Evolutionary conservation across 2,329 filamentous ascomycete species (phyloP).

Genomic region (Madurella mycetomatis): DNA sequence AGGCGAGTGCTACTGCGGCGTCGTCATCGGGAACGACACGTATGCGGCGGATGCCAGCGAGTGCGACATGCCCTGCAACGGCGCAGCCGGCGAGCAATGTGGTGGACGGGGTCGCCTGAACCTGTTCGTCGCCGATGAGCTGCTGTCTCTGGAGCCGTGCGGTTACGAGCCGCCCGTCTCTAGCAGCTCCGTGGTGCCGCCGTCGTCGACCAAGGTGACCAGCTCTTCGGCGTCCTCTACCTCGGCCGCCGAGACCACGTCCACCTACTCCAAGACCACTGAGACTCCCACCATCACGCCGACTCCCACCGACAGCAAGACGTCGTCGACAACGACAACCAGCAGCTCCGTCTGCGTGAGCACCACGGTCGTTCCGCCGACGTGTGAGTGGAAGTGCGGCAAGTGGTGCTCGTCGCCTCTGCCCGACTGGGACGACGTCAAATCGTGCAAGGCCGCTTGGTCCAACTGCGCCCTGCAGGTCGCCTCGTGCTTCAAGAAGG

Average conservation of each 20-base stretch:
- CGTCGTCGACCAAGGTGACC: slow-evolving; percentile 11
- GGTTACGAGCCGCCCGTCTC: slow-evolving; percentile 31
- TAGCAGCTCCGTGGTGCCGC: slow-evolving; percentile 13
- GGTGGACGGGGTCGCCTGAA: slow-evolving; percentile 41
- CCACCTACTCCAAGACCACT: slow-evolving; percentile 16
- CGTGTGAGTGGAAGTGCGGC: slow-evolving; percentile 52
- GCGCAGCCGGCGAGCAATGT: slow-evolving; percentile 40
- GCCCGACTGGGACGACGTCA: slow-evolving; percentile 43
- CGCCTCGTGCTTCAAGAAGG: slow-evolving; percentile 47
- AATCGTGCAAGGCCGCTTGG: slow-evolving; percentile 39
- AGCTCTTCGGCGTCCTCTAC: slow-evolving; percentile 5
- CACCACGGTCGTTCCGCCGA: slow-evolving; percentile 41
- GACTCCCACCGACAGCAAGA: slow-evolving; percentile 20
- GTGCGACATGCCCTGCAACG: slow-evolving; percentile 51
- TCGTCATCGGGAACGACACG: slow-evolving; percentile 48
- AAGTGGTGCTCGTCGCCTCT: slow-evolving; percentile 50
- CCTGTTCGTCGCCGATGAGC: slow-evolving; percentile 45
- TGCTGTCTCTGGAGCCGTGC: slow-evolving; percentile 49
- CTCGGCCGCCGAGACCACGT: slow-evolving; percentile 14
- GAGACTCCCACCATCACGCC: slow-evolving; percentile 15
- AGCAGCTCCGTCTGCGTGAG: slow-evolving; percentile 43
- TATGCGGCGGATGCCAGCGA: slow-evolving; percentile 32
- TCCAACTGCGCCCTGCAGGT: slow-evolving; percentile 45
- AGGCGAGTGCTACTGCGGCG: slow-evolving; percentile 48
- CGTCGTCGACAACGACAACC: slow-evolving; percentile 33